Conservation (phyloP, 441 rosid genomes). For the Croton setiger region DNA sequence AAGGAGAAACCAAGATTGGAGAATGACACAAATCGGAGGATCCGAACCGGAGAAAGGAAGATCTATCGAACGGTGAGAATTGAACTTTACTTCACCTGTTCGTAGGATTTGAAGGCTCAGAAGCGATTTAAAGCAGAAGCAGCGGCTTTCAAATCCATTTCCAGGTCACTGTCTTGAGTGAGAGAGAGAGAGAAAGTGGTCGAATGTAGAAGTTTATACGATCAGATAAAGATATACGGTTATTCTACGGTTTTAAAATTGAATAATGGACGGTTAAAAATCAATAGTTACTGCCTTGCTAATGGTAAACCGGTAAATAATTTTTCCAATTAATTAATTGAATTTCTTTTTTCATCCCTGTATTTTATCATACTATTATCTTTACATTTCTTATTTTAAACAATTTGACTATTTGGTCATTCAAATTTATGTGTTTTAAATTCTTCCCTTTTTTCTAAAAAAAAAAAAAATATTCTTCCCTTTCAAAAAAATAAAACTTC, state of each 20-base stretch:
- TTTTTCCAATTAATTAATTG: no score
- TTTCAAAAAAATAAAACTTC: no score
- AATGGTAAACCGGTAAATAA: no score
- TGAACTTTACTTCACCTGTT: background rate
- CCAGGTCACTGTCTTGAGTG: slow-evolving; percentile 22
- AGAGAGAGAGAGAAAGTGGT: background rate
- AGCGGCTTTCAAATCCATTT: slow-evolving; percentile 34
- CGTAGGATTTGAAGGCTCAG: slow-evolving; percentile 1
- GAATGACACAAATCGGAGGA: slow-evolving; percentile 28
- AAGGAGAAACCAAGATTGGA: slow-evolving; percentile 13
- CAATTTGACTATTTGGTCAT: no score
- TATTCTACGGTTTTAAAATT: slow-evolving; percentile 12
- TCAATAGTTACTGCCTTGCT: background rate
- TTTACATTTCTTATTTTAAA: no score
- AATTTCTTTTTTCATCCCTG: no score
- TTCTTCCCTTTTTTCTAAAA: no score
- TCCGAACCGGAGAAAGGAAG: slow-evolving; percentile 28
- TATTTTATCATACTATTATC: no score
- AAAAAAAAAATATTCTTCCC: no score
- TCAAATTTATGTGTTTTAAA: no score
- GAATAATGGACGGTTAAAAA: background rate
- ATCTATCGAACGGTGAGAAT: slow-evolving; percentile 6
- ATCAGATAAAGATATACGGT: slow-evolving; percentile 10
- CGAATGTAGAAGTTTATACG: slow-evolving; percentile 17
- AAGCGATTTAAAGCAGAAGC: slow-evolving; percentile 15